These are phyloP conservation scores for Diaporthe destruens DNA, from an alignment of 2,329 filamentous ascomycete genomes.

Conservation along the genomic window DNA sequence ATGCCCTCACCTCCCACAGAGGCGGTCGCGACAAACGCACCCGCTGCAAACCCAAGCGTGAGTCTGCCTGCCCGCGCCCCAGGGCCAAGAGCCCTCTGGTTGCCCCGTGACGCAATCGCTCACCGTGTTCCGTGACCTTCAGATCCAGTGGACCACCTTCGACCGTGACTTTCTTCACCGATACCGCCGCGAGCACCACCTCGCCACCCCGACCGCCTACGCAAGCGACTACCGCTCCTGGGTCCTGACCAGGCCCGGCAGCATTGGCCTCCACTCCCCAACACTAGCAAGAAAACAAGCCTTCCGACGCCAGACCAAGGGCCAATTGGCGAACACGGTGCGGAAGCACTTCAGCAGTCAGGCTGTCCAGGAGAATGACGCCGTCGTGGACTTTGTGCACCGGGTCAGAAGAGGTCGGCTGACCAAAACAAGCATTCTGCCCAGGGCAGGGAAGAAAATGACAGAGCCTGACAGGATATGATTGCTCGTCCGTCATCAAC, in stretches of 20 bases:
- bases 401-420: constrained; percentile 72
- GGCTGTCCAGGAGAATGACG: constrained; percentile 84
- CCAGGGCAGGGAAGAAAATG: constrained; percentile 47
- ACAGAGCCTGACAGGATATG: constrained; percentile 43
- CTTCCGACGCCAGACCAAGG: constrained; percentile 76
- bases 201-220: constrained; percentile 79
- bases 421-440: constrained; percentile 48
- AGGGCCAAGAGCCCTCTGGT: not conserved
- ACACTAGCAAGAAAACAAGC: constrained; percentile 78
- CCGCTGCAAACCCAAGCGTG: constrained; percentile 39
- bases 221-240: constrained; percentile 72
- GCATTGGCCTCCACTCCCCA: constrained; percentile 79
- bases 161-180: constrained; percentile 76
- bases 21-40: constrained; percentile 43
- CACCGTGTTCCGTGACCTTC: constrained; percentile 23
- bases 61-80: constrained; percentile 4
- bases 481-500: not conserved
- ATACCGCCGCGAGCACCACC: constrained; percentile 80
- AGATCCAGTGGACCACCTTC: constrained; percentile 77
- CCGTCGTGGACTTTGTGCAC: constrained; percentile 84
- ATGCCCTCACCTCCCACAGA: constrained; percentile 46
- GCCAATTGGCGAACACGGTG: constrained; percentile 78
- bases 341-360: constrained; percentile 87
- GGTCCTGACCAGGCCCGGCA: constrained; percentile 70
- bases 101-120: constrained; percentile 40